Evolutionary conservation across 306 rosid species (phyloP).

Genomic region (Spatholobus suberectus): DNA sequence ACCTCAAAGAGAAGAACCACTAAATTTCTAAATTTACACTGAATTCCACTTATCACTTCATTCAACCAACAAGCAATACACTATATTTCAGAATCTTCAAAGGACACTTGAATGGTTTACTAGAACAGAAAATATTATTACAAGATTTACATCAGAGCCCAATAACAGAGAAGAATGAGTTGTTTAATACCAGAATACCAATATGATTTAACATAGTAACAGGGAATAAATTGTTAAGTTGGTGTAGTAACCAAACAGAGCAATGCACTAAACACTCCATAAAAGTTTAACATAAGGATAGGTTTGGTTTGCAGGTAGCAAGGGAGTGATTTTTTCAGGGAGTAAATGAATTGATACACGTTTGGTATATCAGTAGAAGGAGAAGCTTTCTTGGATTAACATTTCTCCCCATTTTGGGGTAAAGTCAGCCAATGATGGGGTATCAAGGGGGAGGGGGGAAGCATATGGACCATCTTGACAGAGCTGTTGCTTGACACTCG

Average conservation of each 20-base stretch:
- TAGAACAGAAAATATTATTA: neutral
- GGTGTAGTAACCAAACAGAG: neutral
- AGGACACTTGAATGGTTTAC: neutral
- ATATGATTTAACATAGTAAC: slow-evolving; percentile 4
- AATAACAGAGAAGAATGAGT: slow-evolving; percentile 8
- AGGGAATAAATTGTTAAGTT: neutral
- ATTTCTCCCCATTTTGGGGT: neutral
- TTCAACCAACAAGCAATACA: slow-evolving; percentile 14
- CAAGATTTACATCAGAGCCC: slow-evolving; percentile 1
- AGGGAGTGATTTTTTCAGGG: neutral
- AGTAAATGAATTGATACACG: neutral
- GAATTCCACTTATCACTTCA: neutral
- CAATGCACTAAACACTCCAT: neutral
- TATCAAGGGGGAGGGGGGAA: neutral
- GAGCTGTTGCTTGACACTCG: neutral
- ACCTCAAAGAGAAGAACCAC: slow-evolving; percentile 4
- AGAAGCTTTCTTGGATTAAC: neutral
- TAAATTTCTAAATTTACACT: neutral
- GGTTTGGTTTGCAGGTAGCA: neutral
- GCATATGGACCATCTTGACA: neutral
- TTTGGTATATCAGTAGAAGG: neutral
- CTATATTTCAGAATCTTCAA: slow-evolving; percentile 17
- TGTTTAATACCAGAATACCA: neutral
- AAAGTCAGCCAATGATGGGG: neutral
- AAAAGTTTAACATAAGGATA: neutral